phyloP scores from a whole-genome alignment of 2,329 filamentous ascomycete genomes.

The Paecilomyces sp. region DNA sequence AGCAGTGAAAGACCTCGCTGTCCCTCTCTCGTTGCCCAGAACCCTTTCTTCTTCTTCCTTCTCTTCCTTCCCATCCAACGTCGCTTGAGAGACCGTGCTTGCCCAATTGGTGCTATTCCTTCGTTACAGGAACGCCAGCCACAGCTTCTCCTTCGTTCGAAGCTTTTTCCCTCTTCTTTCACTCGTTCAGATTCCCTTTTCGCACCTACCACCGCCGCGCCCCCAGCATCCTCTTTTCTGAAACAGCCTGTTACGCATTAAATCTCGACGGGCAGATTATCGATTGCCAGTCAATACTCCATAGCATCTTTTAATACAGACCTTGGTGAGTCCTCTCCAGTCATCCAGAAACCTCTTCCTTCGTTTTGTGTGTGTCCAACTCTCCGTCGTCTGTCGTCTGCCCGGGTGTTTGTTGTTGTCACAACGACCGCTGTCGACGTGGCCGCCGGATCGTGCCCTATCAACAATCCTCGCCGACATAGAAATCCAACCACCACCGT shows the following conservation, averaged over 20 bases:
- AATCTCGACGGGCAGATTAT: slow-evolving; percentile 1
- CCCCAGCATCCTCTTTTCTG: slow-evolving; percentile 11
- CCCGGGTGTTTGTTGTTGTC: background rate
- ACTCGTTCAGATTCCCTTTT: slow-evolving; percentile 25
- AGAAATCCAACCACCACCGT: background rate
- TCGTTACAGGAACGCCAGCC: slow-evolving; percentile 8
- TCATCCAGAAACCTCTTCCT: slow-evolving; percentile 1
- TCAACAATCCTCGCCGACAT: background rate
- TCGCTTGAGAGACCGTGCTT: slow-evolving; percentile 3
- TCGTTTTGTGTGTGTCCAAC: slow-evolving; percentile 1
- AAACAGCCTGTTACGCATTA: slow-evolving; percentile 1
- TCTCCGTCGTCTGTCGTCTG: background rate
- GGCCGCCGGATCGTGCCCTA: background rate
- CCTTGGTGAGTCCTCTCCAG: slow-evolving; percentile 1
- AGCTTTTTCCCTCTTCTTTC: slow-evolving; percentile 20
- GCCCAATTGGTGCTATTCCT: slow-evolving; percentile 18
- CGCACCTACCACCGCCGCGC: slow-evolving; percentile 18
- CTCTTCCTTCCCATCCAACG: slow-evolving; percentile 1
- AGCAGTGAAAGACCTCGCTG: slow-evolving; percentile 1
- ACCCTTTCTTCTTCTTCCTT: slow-evolving; percentile 2
- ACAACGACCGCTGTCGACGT: background rate
- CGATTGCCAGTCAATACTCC: background rate
- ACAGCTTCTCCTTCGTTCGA: slow-evolving; percentile 27
- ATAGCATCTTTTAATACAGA: slow-evolving; percentile 6
- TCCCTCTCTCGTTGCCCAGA: slow-evolving; percentile 4